Conservation (phyloP, 257 asterid genomes). For the Nicotiana tabacum region DNA sequence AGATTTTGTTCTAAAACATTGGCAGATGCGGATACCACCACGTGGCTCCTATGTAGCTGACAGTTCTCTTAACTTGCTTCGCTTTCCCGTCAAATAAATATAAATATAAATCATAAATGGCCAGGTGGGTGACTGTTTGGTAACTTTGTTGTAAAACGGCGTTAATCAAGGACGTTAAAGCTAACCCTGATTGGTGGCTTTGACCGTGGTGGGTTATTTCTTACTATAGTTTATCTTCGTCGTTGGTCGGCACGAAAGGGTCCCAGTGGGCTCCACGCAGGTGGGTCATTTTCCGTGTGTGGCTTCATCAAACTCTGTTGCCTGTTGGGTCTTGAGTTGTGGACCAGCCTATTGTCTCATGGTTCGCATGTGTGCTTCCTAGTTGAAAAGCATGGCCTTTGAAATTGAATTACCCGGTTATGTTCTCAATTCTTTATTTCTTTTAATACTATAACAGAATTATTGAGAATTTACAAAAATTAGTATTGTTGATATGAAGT, state of each 20-base stretch:
- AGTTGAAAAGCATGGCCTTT: not conserved
- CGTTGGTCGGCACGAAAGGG: not conserved
- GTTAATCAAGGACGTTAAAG: not conserved
- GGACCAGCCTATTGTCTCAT: not conserved
- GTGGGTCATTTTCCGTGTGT: not conserved
- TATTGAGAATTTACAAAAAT: too few species aligned
- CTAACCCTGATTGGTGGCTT: not conserved
- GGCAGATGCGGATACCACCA: conserved; percentile 8
- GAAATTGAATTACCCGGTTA: not conserved
- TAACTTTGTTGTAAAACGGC: not conserved
- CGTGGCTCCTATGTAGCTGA: not conserved
- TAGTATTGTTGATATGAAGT: too few species aligned
- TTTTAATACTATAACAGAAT: too few species aligned
- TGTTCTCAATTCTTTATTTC: not conserved
- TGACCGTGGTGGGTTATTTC: not conserved
- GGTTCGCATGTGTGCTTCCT: not conserved
- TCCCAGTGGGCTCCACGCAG: not conserved
- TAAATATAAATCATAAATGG: too few species aligned
- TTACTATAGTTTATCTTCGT: not conserved
- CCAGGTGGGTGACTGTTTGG: too few species aligned
- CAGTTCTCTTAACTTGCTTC: not conserved
- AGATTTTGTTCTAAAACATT: not conserved
- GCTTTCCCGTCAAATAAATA: not conserved
- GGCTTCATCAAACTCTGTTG: not conserved
- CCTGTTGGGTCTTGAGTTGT: not conserved